Percentiles rank a stretch among this genome's conserved stretches.
These are phyloP conservation scores for Picochlorum sp. DNA, from an alignment of 139 green algal genomes.

Conservation along the genomic window DNA sequence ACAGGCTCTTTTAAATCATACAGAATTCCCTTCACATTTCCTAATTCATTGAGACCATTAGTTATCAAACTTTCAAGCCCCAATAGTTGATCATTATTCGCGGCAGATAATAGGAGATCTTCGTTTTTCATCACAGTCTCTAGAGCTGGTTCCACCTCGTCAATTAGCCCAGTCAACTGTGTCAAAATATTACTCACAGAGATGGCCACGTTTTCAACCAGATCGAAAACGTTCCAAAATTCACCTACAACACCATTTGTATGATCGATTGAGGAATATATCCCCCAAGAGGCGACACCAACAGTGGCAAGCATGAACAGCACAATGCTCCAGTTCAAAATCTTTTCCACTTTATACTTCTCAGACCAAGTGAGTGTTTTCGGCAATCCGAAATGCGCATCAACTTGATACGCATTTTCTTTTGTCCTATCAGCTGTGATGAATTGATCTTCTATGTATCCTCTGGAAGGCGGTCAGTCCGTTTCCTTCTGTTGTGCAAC, in stretches of 20 bases:
- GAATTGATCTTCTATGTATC: neutral
- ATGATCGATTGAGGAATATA: conserved; percentile 1
- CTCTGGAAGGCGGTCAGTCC: neutral
- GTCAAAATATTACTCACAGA: neutral
- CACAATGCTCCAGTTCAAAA: conserved; percentile 9
- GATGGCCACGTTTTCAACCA: conserved; percentile 9
- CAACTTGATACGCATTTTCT: neutral
- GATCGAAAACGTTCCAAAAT: conserved; percentile 10
- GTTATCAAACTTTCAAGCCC: neutral
- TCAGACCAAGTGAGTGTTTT: neutral
- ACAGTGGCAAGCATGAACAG: conserved; percentile 6
- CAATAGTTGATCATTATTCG: no score
- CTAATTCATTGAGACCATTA: neutral
- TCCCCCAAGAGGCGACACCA: conserved; percentile 14
- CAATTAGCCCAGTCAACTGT: neutral
- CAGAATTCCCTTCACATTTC: neutral
- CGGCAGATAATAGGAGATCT: no score
- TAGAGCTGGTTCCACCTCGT: neutral
- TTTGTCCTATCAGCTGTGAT: neutral
- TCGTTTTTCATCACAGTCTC: no score
- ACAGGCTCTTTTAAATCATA: neutral
- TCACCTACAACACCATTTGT: conserved; percentile 1
- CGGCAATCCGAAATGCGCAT: neutral
- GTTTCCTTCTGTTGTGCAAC: neutral
- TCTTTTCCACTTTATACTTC: neutral